These are phyloP conservation scores for Stagonosporopsis rhizophila DNA, from an alignment of 2,329 filamentous ascomycete genomes.

Conservation along the genomic window DNA sequence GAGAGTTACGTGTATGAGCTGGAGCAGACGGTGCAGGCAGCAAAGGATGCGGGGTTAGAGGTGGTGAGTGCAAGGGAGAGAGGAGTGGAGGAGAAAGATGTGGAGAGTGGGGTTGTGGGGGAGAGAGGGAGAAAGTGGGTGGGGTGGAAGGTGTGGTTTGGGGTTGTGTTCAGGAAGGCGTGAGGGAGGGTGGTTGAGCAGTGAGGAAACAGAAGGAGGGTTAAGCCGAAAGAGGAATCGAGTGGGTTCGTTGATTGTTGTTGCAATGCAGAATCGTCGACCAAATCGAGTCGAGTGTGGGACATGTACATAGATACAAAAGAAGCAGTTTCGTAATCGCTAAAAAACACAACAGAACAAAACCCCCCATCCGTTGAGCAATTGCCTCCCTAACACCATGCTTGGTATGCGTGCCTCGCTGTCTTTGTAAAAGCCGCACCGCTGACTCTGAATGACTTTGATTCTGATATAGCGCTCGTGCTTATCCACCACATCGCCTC, in stretches of 20 bases:
- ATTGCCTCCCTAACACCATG: conserved; percentile 4
- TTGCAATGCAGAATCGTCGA: neutral
- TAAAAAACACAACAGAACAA: conserved; percentile 3
- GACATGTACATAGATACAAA: conserved; percentile 1
- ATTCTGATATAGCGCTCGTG: no score
- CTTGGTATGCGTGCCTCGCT: neutral
- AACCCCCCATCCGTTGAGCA: neutral
- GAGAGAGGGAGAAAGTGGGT: conserved; percentile 51
- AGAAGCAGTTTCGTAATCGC: conserved; percentile 9
- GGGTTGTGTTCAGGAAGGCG: conserved; percentile 41
- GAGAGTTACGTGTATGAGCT: conserved; percentile 65
- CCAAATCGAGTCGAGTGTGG: neutral
- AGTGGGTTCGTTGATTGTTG: neutral
- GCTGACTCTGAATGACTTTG: neutral
- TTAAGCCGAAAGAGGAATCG: no score
- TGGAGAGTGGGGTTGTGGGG: conserved; percentile 40
- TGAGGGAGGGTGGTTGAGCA: neutral
- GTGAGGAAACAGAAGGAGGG: neutral
- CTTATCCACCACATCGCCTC: neutral
- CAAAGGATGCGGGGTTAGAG: conserved; percentile 45
- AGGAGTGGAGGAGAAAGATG: conserved; percentile 38
- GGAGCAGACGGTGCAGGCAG: conserved; percentile 60
- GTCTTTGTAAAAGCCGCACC: neutral
- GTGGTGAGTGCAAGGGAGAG: conserved; percentile 40
- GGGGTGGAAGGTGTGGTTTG: conserved; percentile 51